Evolutionary conservation across 2,329 filamentous ascomycete species (phyloP).

Genomic region (Byssoonygena ceratinophila): DNA sequence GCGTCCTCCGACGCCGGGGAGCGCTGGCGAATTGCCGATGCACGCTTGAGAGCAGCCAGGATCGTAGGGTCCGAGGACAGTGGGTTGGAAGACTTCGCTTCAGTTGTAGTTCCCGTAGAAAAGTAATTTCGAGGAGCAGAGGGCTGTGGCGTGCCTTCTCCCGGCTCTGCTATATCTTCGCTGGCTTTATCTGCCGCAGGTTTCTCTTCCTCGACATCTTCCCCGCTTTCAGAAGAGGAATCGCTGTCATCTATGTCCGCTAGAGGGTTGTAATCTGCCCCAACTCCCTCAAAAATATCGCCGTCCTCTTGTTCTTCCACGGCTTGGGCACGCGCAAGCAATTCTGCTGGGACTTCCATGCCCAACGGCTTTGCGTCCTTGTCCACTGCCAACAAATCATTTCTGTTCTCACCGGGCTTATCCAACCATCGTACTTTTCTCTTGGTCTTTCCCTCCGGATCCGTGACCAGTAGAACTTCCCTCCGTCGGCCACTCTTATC

Average conservation of each 20-base stretch:
- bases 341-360: slow-evolving; percentile 40
- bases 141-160: background rate
- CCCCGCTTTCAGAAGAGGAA: slow-evolving; percentile 28
- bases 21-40: slow-evolving; percentile 51
- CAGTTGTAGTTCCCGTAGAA: slow-evolving; percentile 22
- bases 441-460: slow-evolving; percentile 51
- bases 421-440: slow-evolving; percentile 48
- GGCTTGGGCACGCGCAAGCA: slow-evolving; percentile 28
- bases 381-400: slow-evolving; percentile 34
- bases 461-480: slow-evolving; percentile 50
- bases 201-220: slow-evolving; percentile 30
- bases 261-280: slow-evolving; percentile 51
- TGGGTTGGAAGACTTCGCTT: slow-evolving; percentile 32
- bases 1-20: slow-evolving; percentile 29
- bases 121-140: slow-evolving; percentile 40
- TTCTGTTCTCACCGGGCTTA: slow-evolving; percentile 26
- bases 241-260: slow-evolving; percentile 43
- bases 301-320: slow-evolving; percentile 41
- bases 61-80: slow-evolving; percentile 63
- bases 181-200: background rate
- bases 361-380: slow-evolving; percentile 41
- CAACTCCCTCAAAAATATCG: slow-evolving; percentile 53
- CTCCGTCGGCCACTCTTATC: slow-evolving; percentile 43
- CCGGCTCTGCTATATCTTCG: background rate
- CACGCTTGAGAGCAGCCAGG: slow-evolving; percentile 74